Conservation (phyloP, 2,329 filamentous ascomycete genomes). For the Ophiocordyceps camponoti-rufipedis region DNA sequence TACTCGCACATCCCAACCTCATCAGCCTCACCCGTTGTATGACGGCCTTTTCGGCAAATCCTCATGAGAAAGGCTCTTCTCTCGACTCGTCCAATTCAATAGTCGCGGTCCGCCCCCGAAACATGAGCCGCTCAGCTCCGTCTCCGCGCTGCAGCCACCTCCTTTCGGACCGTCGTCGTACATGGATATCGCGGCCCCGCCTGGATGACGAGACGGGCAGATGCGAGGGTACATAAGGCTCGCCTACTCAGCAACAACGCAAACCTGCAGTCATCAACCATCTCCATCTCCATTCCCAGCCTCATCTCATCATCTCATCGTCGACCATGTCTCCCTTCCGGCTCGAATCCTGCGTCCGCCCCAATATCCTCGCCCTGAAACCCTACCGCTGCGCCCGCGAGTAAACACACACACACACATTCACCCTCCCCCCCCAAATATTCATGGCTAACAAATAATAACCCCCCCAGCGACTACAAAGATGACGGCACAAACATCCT, state of each 20-base stretch:
- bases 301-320: not conserved
- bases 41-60: no score
- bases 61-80: no score
- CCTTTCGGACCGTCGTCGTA: not conserved
- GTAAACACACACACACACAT: constrained; percentile 21
- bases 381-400: constrained; percentile 72
- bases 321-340: constrained; percentile 45
- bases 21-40: no score
- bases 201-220: not conserved
- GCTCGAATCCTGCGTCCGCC: constrained; percentile 53
- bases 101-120: no score
- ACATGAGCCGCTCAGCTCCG: no score
- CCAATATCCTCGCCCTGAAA: constrained; percentile 59
- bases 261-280: not conserved
- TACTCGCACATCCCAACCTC: no score
- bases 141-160: no score
- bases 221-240: not conserved
- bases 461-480: constrained; percentile 80
- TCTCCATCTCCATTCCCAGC: not conserved
- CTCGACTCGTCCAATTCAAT: no score
- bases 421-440: not conserved
- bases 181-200: not conserved
- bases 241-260: no score
- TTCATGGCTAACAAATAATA: not conserved
- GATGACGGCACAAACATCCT: constrained; percentile 92